These are phyloP conservation scores for Lecanosticta acicola DNA, from an alignment of 2,329 filamentous ascomycete species.

Conservation along the genomic window DNA sequence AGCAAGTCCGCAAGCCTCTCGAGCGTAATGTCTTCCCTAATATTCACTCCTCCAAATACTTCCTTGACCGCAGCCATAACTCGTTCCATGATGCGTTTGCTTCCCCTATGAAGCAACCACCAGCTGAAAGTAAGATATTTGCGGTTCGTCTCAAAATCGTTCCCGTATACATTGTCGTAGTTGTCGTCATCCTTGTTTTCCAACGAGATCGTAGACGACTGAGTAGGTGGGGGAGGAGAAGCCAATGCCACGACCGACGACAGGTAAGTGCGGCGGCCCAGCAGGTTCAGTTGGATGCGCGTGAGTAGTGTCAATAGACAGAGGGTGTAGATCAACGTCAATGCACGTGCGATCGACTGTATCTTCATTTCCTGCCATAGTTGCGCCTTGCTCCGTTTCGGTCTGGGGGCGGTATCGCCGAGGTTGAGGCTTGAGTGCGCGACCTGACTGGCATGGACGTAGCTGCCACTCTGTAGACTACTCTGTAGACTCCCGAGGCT, in stretches of 20 bases:
- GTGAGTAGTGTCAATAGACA: conserved; percentile 86
- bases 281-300: conserved; percentile 90
- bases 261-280: conserved; percentile 90
- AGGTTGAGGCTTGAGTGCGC: conserved; percentile 37
- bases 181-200: conserved; percentile 92
- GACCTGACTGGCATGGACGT: conserved; percentile 74
- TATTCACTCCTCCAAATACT: conserved; percentile 82
- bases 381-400: conserved; percentile 81
- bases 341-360: conserved; percentile 81
- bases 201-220: conserved; percentile 72
- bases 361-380: conserved; percentile 98
- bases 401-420: conserved; percentile 35
- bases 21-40: conserved; percentile 79
- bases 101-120: conserved; percentile 93
- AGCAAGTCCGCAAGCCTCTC: conserved; percentile 74
- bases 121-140: conserved; percentile 95
- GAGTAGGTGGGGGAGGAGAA: conserved; percentile 56
- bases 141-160: conserved; percentile 92
- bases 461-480: conserved; percentile 74
- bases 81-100: conserved; percentile 71
- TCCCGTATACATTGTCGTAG: conserved; percentile 73
- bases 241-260: conserved; percentile 91
- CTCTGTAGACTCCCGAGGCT: conserved; percentile 71
- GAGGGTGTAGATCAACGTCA: conserved; percentile 87
- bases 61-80: conserved; percentile 83